Base-by-base conservation (phyloP, 2,329 filamentous ascomycete genomes). In the Venturia oleaginea region DNA sequence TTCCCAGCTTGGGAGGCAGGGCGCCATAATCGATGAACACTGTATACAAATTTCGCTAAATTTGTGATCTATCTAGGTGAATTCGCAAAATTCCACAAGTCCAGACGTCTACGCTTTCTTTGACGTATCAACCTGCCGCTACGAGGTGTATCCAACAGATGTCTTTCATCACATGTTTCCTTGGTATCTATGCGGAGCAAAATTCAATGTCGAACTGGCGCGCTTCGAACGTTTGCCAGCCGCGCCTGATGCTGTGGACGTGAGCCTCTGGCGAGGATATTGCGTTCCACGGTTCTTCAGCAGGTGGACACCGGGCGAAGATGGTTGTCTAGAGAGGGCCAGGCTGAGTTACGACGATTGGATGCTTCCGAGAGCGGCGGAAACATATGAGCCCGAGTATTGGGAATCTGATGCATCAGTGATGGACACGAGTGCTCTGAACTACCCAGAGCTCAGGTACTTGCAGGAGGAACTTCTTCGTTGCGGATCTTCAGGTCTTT, bases 1-100 rank as follows among this genome's bases (percentile, higher is more conserved):
- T 65, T 63, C 37, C 64, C 64, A 27, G 61, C 64, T 57, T 65
- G 64, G 64, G 61, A 65, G 55, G 61, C 64, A 65, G 30, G 64
- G 22, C 51, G 51, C 51, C 51, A 57, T 57, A 27, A 57, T 34
- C 15, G 51, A 57, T 57, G 51, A 62, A 62, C 5, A 13, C 17
- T 34, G 17, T 8, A 62, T 30, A 62, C 32, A 24, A 24, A 22
- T 27, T 64, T 24, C 42, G 62, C 62, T 64, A 59, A 64, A 59
- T 19, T 15, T 34, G 3, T 30, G 6, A n/a, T 30, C 43, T 4
- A 24, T 30, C 13, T 64, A 64, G 63, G 63, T 61, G 22, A 19
- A 43, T 27, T 17, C n/a, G 27, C 34, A 32, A 3, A 17, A 17
- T 34, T 46, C 19, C 19, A n/a, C n/a, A 7, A 22, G 22, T 24